Conservation (phyloP, 345 rosid species). For the Litchi chinensis region DNA sequence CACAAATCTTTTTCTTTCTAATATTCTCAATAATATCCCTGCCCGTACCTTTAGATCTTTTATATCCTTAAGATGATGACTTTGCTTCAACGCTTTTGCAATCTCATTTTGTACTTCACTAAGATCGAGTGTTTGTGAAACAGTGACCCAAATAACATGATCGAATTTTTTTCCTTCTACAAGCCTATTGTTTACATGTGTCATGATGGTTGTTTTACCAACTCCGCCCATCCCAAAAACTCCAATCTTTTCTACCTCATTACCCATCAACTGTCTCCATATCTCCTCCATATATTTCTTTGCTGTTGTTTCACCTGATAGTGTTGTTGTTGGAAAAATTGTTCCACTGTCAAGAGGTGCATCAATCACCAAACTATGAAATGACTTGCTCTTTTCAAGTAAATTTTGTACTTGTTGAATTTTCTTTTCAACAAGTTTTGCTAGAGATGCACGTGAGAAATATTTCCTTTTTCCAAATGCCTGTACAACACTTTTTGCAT, state of each 20-base stretch:
- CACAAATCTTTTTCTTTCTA: neutral
- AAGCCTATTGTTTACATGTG: neutral
- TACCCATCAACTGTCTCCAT: neutral
- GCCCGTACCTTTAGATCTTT: neutral
- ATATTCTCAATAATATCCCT: neutral
- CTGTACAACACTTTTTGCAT: neutral
- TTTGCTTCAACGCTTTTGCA: neutral
- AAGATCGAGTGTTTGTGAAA: neutral
- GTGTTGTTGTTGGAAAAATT: neutral
- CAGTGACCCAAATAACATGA: neutral
- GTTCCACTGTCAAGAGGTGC: neutral
- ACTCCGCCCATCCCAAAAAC: neutral
- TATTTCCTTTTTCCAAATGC: neutral
- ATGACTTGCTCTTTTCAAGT: neutral
- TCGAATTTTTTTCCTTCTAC: neutral
- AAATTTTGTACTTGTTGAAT: neutral
- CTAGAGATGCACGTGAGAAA: neutral
- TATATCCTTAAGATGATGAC: fast-evolving
- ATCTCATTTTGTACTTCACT: neutral
- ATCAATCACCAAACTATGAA: neutral
- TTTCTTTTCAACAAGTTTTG: neutral
- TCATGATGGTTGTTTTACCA: neutral
- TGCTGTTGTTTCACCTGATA: neutral
- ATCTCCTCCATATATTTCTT: neutral
- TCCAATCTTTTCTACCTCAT: neutral